Conservation (phyloP, 2,329 filamentous ascomycete species). For the Trichoderma sp. region DNA sequence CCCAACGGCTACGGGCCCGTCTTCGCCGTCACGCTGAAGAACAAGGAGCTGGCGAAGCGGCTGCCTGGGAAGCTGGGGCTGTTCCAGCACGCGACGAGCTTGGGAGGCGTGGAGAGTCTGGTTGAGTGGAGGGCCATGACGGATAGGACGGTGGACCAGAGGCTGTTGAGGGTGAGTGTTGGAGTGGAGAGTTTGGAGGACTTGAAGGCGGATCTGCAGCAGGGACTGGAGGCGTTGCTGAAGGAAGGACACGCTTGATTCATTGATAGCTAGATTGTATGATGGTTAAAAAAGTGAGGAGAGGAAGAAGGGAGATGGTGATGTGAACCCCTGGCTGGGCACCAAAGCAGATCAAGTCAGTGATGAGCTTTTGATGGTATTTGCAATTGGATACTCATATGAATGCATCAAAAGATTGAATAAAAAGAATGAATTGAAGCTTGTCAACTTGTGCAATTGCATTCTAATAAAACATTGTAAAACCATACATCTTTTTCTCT, state of each 20-base stretch:
- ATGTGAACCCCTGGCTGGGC: neutral
- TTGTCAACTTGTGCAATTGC: neutral
- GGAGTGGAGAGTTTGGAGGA: conserved; percentile 88
- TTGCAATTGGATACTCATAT: neutral
- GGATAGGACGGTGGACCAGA: conserved; percentile 68
- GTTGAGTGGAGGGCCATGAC: conserved; percentile 96
- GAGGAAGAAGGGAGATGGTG: neutral
- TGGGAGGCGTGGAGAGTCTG: conserved; percentile 91
- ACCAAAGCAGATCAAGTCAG: no score
- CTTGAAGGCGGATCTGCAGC: conserved; percentile 69
- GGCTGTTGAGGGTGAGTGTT: conserved; percentile 75
- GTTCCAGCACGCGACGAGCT: conserved; percentile 92
- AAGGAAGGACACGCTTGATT: conserved; percentile 5
- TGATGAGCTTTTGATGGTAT: neutral
- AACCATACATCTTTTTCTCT: neutral
- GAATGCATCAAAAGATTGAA: neutral
- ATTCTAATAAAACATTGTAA: neutral
- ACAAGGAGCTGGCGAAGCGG: conserved; percentile 57
- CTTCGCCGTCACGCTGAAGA: conserved; percentile 69
- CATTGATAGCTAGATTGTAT: neutral
- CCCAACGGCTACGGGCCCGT: conserved; percentile 86
- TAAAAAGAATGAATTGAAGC: neutral
- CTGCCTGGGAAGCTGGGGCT: conserved; percentile 76
- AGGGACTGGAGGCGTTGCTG: conserved; percentile 59
- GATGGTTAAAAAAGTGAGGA: neutral